Evolutionary conservation across 768 basidiomycete species (phyloP), one percentile per base, ranked within the genome.

Genomic region (Gymnopilus dilepis): DNA sequence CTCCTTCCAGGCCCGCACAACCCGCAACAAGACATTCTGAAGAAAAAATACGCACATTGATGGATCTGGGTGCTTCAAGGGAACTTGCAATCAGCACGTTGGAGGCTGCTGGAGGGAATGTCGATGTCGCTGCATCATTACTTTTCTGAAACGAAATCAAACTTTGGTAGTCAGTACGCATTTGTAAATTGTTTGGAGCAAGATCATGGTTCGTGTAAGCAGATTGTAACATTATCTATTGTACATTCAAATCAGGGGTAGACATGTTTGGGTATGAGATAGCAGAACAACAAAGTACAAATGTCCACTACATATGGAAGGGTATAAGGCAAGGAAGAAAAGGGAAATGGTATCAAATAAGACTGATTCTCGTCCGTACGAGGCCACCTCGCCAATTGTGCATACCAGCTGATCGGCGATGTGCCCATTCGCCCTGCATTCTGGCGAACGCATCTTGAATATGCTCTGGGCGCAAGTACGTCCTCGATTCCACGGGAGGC

Each of bases 381-480:
- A 96, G 79, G 0, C 95, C 95, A 4, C 93, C 93, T 54, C 93
- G 82, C 90, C 92, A 97, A 72, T 96, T 94, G 62, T 87, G 81
- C 86, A 95, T 91, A 0, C 94, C 94, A 2, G 92, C 92, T 22
- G 89, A 89, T 52, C 94, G 87, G 40, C 82, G 81, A 67, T 93
- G 90, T 2, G 88, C 81, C 87, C 92, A 92, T 63, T 95, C 89
- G 5, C 87, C 82, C 73, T 96, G 94, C 90, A 97, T 95, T 61
- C 93, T 80, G 2, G 92, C 79, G 71, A 95, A 97, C 0, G 95
- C 95, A 72, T 95, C 94, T 65, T 94, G 90, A 9, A 97, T 94
- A 69, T 97, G 95, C 59, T 93, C 88, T 0, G 94, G 90, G 24
- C 85, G 80, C 47, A 97, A 75, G 0, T 93, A 86, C 3, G 88